Conservation (phyloP, 495 filamentous ascomycete species). For the Tetracladium marchalianum region DNA sequence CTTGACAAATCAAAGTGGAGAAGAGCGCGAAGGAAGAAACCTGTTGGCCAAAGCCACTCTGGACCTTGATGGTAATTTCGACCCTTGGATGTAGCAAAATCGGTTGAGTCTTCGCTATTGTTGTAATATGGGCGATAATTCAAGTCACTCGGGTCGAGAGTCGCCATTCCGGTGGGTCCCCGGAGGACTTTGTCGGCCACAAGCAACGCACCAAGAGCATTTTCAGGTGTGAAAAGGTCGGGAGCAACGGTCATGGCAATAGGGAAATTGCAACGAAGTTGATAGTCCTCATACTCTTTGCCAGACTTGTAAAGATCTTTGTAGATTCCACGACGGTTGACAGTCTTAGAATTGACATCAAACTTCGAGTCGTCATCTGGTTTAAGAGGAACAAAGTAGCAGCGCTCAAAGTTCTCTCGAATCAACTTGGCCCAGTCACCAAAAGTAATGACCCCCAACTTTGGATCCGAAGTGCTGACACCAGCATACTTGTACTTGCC, state of each 20-base stretch:
- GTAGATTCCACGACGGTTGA: constrained; percentile 92
- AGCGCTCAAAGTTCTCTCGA: constrained; percentile 77
- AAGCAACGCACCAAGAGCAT: constrained; percentile 69
- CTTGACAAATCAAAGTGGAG: constrained; percentile 81
- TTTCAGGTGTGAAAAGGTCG: constrained; percentile 66
- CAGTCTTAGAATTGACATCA: constrained; percentile 65
- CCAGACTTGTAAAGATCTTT: constrained; percentile 90
- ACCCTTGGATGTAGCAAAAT: constrained; percentile 86
- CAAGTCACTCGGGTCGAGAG: constrained; percentile 80
- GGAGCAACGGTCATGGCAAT: constrained; percentile 94
- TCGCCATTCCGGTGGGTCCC: constrained; percentile 91
- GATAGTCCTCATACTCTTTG: constrained; percentile 96
- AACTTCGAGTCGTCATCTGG: constrained; percentile 60
- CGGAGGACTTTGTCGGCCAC: constrained; percentile 68
- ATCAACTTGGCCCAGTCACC: constrained; percentile 72
- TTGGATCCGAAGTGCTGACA: constrained; percentile 40
- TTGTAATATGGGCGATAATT: constrained; percentile 92
- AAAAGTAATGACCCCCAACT: constrained; percentile 54
- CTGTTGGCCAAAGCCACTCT: constrained; percentile 98
- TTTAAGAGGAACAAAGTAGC: constrained; percentile 73
- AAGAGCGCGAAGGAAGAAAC: constrained; percentile 86
- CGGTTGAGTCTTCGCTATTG: constrained; percentile 84
- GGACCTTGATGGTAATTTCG: constrained; percentile 97
- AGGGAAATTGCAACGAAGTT: constrained; percentile 86
- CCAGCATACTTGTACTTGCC: constrained; percentile 62